Conservation (phyloP, 306 rosid species). For the Cucumis melo region DNA sequence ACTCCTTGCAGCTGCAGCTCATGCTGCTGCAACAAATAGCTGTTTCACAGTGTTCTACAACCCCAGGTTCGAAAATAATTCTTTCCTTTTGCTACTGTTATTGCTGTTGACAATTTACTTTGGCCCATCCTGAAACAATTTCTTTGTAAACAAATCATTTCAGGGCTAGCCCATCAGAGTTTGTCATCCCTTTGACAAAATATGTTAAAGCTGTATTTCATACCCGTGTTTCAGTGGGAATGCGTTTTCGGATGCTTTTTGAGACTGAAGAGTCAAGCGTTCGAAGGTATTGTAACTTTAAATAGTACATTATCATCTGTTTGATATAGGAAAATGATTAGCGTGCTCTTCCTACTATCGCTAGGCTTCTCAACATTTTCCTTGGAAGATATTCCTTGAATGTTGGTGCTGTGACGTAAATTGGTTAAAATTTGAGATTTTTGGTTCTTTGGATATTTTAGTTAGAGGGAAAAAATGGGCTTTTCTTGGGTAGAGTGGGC, state of each 20-base stretch:
- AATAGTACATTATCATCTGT: background rate
- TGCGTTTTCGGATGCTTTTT: conserved; percentile 88
- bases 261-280: conserved; percentile 90
- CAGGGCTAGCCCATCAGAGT: conserved; percentile 95
- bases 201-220: conserved; percentile 81
- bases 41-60: conserved; percentile 80
- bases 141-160: conserved; percentile 3
- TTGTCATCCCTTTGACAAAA: conserved; percentile 67
- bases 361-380: background rate
- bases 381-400: background rate
- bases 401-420: background rate
- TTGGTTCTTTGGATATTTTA: background rate
- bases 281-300: conserved; percentile 39
- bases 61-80: conserved; percentile 47
- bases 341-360: background rate
- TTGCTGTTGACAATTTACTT: background rate
- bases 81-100: background rate
- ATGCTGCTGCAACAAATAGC: conserved; percentile 82
- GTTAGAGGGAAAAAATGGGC: background rate
- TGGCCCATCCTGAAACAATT: conserved; percentile 14
- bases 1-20: conserved; percentile 92
- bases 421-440: background rate
- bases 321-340: background rate
- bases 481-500: background rate
- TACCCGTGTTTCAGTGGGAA: conserved; percentile 81